A percentile compares a stretch with the other conserved stretches of the same genome.
phyloP scores from a whole-genome alignment of 352 stramenopile species.

The Globisporangium barbulae region DNA sequence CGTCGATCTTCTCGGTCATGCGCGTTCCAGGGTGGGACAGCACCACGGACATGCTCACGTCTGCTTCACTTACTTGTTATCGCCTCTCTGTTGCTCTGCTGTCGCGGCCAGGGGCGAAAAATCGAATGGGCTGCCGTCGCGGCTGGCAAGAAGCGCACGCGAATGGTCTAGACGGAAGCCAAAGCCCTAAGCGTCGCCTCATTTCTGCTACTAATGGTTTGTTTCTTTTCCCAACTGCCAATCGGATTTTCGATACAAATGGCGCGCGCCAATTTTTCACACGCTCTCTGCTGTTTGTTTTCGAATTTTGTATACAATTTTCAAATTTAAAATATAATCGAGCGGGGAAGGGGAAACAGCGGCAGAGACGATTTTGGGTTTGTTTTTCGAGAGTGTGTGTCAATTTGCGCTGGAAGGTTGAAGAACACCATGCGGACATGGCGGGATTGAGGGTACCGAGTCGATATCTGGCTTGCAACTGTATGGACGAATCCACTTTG shows the following conservation, averaged over 20 bases:
- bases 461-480: neutral
- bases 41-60: constrained; percentile 10
- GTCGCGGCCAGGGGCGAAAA: constrained; percentile 4
- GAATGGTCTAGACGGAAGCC: neutral
- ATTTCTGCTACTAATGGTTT: neutral
- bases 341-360: neutral
- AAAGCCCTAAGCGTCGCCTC: constrained; percentile 7
- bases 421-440: constrained; percentile 8
- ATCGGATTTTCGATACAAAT: neutral
- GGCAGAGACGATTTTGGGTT: neutral
- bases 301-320: neutral
- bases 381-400: neutral
- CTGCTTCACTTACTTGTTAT: neutral
- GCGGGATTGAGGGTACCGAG: neutral
- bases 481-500: neutral
- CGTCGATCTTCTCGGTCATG: constrained; percentile 12
- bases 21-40: constrained; percentile 2
- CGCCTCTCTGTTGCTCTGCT: neutral
- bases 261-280: neutral
- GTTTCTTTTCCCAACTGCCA: neutral
- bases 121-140: neutral
- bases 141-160: neutral
- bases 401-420: neutral
- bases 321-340: neutral
- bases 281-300: constrained; percentile 1